A percentile compares a stretch with the other conserved stretches of the same genome.
Evolutionary conservation across 208 protist genomes (phyloP).

Genomic region (Acanthamoeba sp.): DNA sequence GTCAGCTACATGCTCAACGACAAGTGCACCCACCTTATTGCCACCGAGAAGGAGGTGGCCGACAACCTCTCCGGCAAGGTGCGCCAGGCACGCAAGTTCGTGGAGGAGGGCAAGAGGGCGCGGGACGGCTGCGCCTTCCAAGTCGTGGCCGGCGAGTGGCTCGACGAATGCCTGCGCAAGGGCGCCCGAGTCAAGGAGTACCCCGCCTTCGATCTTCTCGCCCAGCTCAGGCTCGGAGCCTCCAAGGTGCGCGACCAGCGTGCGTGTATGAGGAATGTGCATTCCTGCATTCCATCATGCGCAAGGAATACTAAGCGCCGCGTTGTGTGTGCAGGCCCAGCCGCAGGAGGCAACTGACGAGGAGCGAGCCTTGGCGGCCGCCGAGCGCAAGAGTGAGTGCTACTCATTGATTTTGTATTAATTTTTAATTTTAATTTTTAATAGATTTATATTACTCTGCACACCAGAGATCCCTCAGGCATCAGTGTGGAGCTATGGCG

Average conservation of each 20-base stretch:
- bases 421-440: too few species aligned
- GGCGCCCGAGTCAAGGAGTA: conserved; percentile 1
- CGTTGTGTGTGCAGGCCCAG: too few species aligned
- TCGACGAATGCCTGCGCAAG: background rate
- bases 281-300: too few species aligned
- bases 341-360: background rate
- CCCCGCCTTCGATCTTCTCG: conserved; percentile 15
- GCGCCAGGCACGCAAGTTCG: conserved; percentile 1
- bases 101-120: background rate
- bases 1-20: conserved; percentile 39
- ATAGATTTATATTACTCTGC: too few species aligned
- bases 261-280: too few species aligned
- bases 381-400: too few species aligned
- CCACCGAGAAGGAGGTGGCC: background rate
- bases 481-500: too few species aligned
- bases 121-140: background rate
- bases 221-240: background rate
- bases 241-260: background rate
- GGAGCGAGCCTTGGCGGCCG: background rate
- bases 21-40: background rate
- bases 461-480: conserved; percentile 25
- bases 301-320: too few species aligned
- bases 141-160: background rate
- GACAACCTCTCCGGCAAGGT: background rate
- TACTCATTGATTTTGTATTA: too few species aligned